A percentile compares a stretch with the other conserved stretches of the same genome.
Conservation (phyloP, 2,329 filamentous ascomycete genomes). For the Xylariaceae sp. region DNA sequence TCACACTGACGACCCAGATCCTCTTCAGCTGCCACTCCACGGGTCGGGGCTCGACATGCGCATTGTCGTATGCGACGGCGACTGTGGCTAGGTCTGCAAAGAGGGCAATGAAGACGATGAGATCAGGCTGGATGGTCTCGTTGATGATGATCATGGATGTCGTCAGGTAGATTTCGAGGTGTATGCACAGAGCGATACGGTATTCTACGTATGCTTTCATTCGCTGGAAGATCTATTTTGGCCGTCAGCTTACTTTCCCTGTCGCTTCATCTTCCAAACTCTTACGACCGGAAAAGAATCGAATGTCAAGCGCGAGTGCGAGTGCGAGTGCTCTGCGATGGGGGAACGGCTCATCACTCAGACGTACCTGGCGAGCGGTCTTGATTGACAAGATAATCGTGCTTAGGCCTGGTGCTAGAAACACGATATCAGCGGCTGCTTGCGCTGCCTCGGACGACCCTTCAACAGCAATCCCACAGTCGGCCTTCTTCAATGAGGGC, state of each 20-base stretch:
- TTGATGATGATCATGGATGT: slow-evolving; percentile 76
- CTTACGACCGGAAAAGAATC: not conserved
- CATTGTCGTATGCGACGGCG: slow-evolving; percentile 73
- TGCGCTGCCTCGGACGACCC: slow-evolving; percentile 67
- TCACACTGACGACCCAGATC: slow-evolving; percentile 70
- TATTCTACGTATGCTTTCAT: slow-evolving; percentile 76
- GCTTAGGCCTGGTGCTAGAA: slow-evolving; percentile 65
- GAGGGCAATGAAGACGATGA: slow-evolving; percentile 73
- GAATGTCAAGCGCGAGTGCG: not conserved
- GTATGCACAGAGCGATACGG: slow-evolving; percentile 68
- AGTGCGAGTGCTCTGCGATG: not conserved
- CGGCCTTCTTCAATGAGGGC: slow-evolving; percentile 67
- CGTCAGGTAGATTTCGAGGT: slow-evolving; percentile 70
- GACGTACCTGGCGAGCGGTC: slow-evolving; percentile 51
- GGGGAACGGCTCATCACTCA: not conserved
- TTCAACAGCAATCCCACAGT: slow-evolving; percentile 69
- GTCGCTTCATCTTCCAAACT: not conserved
- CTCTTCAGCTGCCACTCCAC: slow-evolving; percentile 78
- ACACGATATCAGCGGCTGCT: slow-evolving; percentile 68
- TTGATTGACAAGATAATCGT: slow-evolving; percentile 70
- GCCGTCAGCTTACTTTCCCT: slow-evolving; percentile 7
- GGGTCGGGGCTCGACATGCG: slow-evolving; percentile 66
- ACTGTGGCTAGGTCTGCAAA: slow-evolving; percentile 77
- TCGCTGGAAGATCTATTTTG: slow-evolving; percentile 61
- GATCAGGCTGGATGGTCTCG: slow-evolving; percentile 65